Conservation (phyloP, 495 filamentous ascomycete species). For the Niebla homalea region DNA sequence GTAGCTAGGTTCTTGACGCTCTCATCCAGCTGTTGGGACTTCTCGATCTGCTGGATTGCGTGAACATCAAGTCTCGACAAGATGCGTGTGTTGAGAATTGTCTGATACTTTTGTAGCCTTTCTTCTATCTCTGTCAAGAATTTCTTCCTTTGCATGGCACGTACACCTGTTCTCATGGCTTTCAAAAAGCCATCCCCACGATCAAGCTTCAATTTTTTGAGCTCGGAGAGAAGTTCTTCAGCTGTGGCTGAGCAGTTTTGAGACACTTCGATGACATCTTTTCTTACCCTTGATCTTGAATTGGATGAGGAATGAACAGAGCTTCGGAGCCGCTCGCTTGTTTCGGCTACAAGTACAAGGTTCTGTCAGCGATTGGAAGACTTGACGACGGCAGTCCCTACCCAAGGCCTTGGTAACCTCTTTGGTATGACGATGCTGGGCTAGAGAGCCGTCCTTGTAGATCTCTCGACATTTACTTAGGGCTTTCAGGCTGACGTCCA, state of each 20-base stretch:
- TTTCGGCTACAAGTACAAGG: no score
- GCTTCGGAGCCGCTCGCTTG: no score
- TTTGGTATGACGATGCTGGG: constrained; percentile 1
- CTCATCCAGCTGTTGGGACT: background rate
- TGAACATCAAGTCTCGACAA: background rate
- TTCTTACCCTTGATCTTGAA: no score
- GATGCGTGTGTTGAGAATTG: constrained; percentile 2
- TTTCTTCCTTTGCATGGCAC: background rate
- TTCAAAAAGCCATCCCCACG: background rate
- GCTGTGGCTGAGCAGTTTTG: constrained; percentile 6
- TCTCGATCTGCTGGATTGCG: background rate
- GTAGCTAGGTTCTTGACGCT: background rate
- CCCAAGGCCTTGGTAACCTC: background rate
- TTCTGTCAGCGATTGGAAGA: no score
- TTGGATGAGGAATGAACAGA: no score
- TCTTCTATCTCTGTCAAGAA: background rate
- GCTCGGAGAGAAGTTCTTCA: background rate
- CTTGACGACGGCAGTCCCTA: no score
- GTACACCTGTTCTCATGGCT: background rate
- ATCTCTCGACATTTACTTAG: constrained; percentile 19
- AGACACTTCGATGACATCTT: background rate
- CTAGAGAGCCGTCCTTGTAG: constrained; percentile 12
- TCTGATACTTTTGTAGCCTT: constrained; percentile 1
- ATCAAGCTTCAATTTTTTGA: background rate
- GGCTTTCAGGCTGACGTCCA: constrained; percentile 25